Evolutionary conservation across 768 basidiomycete species (phyloP).

Genomic region (Leucocoprinus birnbaumii): DNA sequence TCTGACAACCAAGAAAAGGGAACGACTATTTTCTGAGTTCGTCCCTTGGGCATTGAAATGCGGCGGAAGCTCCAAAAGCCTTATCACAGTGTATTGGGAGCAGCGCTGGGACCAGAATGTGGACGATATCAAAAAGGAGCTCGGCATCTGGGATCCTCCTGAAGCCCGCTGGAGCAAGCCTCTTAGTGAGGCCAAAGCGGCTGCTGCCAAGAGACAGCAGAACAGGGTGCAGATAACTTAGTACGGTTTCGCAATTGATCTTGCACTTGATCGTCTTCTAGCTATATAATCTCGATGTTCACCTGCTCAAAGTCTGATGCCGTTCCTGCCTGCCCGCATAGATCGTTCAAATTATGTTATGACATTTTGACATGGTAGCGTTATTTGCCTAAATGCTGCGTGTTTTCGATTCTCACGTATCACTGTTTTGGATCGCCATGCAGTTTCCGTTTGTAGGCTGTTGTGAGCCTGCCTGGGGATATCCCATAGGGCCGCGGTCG

Average conservation of each 20-base stretch:
- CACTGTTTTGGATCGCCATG: not conserved
- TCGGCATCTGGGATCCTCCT: slow-evolving; percentile 86
- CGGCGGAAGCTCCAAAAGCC: slow-evolving; percentile 67
- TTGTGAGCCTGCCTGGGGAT: too few relatives aligned
- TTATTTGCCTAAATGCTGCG: not conserved
- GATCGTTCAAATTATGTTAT: not conserved
- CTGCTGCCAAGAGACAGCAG: slow-evolving; percentile 32
- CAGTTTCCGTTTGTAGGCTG: too few relatives aligned
- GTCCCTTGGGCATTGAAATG: slow-evolving; percentile 91
- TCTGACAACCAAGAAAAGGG: slow-evolving; percentile 52
- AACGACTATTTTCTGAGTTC: slow-evolving; percentile 71
- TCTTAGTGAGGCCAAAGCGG: slow-evolving; percentile 57
- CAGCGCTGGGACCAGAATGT: slow-evolving; percentile 85
- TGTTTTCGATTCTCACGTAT: not conserved
- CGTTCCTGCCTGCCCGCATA: too few relatives aligned
- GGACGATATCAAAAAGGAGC: slow-evolving; percentile 78
- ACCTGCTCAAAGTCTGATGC: too few relatives aligned
- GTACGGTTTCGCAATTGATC: too few relatives aligned
- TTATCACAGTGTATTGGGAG: slow-evolving; percentile 96
- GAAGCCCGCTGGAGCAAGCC: slow-evolving; percentile 66
- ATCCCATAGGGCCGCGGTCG: not conserved
- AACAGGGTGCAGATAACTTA: not conserved
- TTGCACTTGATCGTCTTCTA: too few relatives aligned
- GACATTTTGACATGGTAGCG: not conserved
- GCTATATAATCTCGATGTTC: too few relatives aligned